Conservation (phyloP, 2,329 filamentous ascomycete genomes). For the Colletotrichum euphorbiae region DNA sequence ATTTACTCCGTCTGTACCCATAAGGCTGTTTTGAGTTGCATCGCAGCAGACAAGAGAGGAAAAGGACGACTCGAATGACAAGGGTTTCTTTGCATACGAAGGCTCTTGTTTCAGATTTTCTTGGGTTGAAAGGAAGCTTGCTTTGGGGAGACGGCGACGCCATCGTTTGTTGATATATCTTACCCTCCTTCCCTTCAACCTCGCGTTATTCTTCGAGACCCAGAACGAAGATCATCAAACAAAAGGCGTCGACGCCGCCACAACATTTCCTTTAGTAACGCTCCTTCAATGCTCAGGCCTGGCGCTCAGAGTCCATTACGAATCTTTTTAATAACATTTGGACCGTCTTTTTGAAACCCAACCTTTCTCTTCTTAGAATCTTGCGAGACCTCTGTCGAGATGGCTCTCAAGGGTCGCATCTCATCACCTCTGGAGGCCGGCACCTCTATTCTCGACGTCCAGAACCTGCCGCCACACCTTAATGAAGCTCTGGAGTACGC, state of each 20-base stretch:
- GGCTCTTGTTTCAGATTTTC: conserved; percentile 37
- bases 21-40: conserved; percentile 39
- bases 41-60: conserved; percentile 11
- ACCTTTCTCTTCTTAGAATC: conserved; percentile 9
- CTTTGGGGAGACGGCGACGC: neutral
- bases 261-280: neutral
- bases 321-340: conserved; percentile 8
- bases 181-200: conserved; percentile 3
- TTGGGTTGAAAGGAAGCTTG: neutral
- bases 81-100: conserved; percentile 27
- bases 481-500: conserved; percentile 68
- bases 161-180: conserved; percentile 27
- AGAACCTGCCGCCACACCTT: conserved; percentile 67
- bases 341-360: neutral
- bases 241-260: conserved; percentile 28
- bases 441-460: conserved; percentile 67
- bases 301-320: conserved; percentile 27
- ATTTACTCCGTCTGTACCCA: neutral
- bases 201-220: neutral
- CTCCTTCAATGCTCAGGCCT: conserved; percentile 29
- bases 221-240: conserved; percentile 22
- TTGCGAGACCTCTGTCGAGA: conserved; percentile 41
- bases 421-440: conserved; percentile 74
- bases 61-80: neutral
- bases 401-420: conserved; percentile 67